A percentile compares a stretch with the other conserved stretches of the same genome.
phyloP scores from a whole-genome alignment of 2,329 filamentous ascomycete genomes.

The Monilinia polystroma region DNA sequence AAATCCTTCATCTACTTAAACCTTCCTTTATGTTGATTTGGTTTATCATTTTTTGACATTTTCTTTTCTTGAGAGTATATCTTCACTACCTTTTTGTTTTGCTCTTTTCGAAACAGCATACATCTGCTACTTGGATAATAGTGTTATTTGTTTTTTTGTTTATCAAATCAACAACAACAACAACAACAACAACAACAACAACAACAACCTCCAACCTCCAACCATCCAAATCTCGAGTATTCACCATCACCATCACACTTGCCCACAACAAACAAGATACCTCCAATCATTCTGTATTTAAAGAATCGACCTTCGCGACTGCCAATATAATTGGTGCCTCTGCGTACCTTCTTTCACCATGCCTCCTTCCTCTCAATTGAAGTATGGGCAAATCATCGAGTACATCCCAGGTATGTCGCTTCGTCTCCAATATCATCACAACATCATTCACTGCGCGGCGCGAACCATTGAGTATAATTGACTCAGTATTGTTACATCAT shows the following conservation, averaged over 20 bases:
- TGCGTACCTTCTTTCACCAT: slow-evolving; percentile 38
- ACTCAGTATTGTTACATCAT: slow-evolving; percentile 32
- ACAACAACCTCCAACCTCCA: background rate
- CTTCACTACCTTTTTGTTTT: background rate
- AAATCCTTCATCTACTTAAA: slow-evolving; percentile 12
- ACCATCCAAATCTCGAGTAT: background rate
- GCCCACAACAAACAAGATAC: background rate
- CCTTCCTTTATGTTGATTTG: background rate
- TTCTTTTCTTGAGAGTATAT: slow-evolving; percentile 2
- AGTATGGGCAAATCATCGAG: slow-evolving; percentile 85
- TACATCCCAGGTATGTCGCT: slow-evolving; percentile 79
- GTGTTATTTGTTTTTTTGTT: slow-evolving; percentile 5
- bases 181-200: background rate
- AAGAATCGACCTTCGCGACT: slow-evolving; percentile 13
- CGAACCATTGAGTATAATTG: slow-evolving; percentile 26
- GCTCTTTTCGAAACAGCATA: background rate
- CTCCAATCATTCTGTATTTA: background rate
- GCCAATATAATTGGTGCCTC: slow-evolving; percentile 8
- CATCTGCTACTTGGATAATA: background rate
- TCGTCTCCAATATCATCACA: slow-evolving; percentile 11
- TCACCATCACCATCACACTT: background rate
- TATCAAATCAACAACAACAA: slow-evolving; percentile 10
- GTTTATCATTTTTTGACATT: background rate
- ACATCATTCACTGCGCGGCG: slow-evolving; percentile 21
- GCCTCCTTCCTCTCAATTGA: slow-evolving; percentile 48